A percentile compares a stretch with the other conserved stretches of the same genome.
These are phyloP conservation scores for Xylariaceae sp. DNA, from an alignment of 2,329 filamentous ascomycete species.

Conservation along the genomic window DNA sequence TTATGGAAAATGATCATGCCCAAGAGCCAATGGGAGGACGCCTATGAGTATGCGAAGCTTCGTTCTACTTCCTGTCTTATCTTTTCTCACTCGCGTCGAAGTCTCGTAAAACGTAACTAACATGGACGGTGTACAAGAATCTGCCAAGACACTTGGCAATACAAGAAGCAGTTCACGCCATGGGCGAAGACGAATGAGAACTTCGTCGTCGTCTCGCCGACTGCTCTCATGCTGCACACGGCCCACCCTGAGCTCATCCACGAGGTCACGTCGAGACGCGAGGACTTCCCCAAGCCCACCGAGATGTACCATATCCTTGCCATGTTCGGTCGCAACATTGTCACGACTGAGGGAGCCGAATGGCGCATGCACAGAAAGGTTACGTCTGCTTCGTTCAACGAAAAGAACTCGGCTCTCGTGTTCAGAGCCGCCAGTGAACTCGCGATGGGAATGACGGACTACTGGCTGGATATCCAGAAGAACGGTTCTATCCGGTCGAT, in stretches of 20 bases:
- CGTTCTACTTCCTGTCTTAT: background rate
- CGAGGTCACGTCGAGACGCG: conserved; percentile 60
- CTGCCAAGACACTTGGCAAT: conserved; percentile 56
- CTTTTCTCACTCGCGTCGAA: background rate
- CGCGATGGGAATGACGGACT: conserved; percentile 54
- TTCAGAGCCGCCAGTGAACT: conserved; percentile 60
- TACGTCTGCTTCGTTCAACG: conserved; percentile 67
- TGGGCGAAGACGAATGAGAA: conserved; percentile 58
- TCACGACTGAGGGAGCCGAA: conserved; percentile 61
- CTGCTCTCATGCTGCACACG: conserved; percentile 48
- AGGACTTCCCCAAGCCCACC: conserved; percentile 67
- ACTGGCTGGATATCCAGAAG: conserved; percentile 44
- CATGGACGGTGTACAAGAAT: conserved; percentile 14
- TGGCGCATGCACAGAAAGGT: conserved; percentile 72
- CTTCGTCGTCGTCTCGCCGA: conserved; percentile 58
- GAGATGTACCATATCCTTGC: conserved; percentile 54
- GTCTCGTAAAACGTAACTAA: conserved; percentile 1
- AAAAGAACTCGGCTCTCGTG: conserved; percentile 66
- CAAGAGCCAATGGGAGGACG: conserved; percentile 48
- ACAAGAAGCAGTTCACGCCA: conserved; percentile 46
- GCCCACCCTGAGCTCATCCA: conserved; percentile 60
- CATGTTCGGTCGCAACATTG: conserved; percentile 66
- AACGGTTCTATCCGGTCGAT: conserved; percentile 49
- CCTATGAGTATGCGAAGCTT: conserved; percentile 50
- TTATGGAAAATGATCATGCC: conserved; percentile 50